Evolutionary conservation across 371 early-diverging fungal genomes (phyloP).

Genomic region (Circinella minor): DNA sequence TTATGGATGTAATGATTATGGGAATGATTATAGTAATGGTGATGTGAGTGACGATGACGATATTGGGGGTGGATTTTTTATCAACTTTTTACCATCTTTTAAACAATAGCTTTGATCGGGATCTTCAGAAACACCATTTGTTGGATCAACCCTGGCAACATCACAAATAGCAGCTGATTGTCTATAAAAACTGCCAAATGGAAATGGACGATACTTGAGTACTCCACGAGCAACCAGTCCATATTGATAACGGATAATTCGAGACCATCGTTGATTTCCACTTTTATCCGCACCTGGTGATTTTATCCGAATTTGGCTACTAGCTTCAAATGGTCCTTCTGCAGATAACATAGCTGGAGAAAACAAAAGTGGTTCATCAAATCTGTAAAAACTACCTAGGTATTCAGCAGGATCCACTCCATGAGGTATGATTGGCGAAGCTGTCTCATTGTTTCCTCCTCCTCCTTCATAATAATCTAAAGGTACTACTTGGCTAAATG

Average conservation of each 20-base stretch:
- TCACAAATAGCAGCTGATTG: conserved; percentile 49
- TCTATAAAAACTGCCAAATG: conserved; percentile 27
- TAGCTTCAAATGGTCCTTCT: conserved; percentile 30
- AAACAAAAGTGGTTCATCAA: conserved; percentile 64
- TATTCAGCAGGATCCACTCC: conserved; percentile 60
- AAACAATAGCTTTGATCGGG: conserved; percentile 44
- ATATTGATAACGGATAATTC: conserved; percentile 64
- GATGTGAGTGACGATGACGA: too few relatives aligned
- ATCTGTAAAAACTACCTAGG: conserved; percentile 58
- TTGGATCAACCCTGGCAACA: conserved; percentile 49
- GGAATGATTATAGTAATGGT: too few relatives aligned
- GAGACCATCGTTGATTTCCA: conserved; percentile 56
- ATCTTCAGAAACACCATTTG: conserved; percentile 36
- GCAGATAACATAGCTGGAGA: conserved; percentile 33
- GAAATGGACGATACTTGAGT: conserved; percentile 56
- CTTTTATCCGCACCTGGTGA: conserved; percentile 65
- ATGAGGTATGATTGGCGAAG: not conserved
- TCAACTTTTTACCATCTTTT: conserved; percentile 18
- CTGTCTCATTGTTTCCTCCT: conserved; percentile 5
- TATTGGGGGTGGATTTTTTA: not conserved
- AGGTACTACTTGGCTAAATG: conserved; percentile 55
- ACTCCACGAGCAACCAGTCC: conserved; percentile 70
- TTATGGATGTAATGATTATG: too few relatives aligned
- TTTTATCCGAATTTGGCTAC: conserved; percentile 65
- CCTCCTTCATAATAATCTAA: not conserved